Base-by-base conservation (phyloP, 352 stramenopile genomes). In the Thraustotheca clavata region DNA sequence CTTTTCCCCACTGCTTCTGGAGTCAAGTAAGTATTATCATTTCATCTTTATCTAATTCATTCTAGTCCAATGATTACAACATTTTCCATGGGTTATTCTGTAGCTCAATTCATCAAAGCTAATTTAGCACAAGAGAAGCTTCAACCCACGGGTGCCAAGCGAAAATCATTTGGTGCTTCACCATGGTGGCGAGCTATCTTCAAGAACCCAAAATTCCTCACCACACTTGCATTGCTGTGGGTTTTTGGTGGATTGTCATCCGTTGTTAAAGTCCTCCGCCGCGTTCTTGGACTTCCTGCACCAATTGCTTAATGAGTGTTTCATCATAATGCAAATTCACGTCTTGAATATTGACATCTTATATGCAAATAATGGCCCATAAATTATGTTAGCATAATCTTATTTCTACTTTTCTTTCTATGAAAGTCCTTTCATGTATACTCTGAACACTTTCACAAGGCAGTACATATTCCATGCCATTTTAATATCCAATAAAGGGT, bases 1-100 rank as follows among this genome's bases (percentile, higher is more conserved):
- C 34, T 69, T 20, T 76, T 76, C 47, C 71, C 71, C 34, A 75
- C 71, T 16, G 66, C 71, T 22, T 62, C 66, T 29, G 67, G 66
- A 9, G 67, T 66, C 36, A 75, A 74, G 57, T 65, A 55, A 6
- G 57, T 41, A 4, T 9, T 16, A 33, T 12, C 26, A 14, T 8
- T 12, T n/a, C 9, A 5, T 59, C 8, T 34, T 12, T 26, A 5
- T 62, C 34, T 0, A 6, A 1, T 34, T 11, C 14, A 8, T 20
- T 11, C 4, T 65, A 65, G 57, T 20, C 57, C 57, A 7, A 65
- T 65, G 57, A 33, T 65, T 14, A 65, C 57, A n/a, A 65, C 57
- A 1, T 54, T 65, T 16, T 24, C 57, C n/a, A 54, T 65, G 57
- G 57, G 36, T 29, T 65, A 65, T 33, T 65, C 57, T 18, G 57